These are phyloP conservation scores for Russula griseocarnosa DNA, from an alignment of 768 basidiomycete species.

Conservation along the genomic window DNA sequence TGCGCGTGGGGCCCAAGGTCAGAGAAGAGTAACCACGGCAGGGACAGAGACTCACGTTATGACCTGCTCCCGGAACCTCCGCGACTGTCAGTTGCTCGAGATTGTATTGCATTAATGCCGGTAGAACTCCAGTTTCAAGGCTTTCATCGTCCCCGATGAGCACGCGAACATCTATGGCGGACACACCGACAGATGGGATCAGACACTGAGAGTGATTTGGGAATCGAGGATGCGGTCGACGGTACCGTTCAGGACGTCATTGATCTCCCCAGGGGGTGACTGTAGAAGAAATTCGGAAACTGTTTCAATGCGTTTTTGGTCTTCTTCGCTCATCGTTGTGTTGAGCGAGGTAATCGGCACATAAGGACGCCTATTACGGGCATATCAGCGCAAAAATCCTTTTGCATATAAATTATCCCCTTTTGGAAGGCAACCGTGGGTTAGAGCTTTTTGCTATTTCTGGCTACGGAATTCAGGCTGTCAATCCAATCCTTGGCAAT, in stretches of 20 bases:
- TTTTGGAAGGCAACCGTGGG: too few species aligned
- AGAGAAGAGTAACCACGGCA: background rate
- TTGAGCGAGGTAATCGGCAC: too few species aligned
- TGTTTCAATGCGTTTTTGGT: conserved; percentile 63
- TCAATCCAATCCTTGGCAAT: too few species aligned
- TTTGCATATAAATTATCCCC: too few species aligned
- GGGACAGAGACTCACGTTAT: conserved; percentile 57
- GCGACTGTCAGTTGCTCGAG: conserved; percentile 82
- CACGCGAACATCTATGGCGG: conserved; percentile 71
- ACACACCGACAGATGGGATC: conserved; percentile 15
- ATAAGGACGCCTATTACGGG: too few species aligned
- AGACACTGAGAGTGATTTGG: conserved; percentile 1
- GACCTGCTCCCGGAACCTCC: conserved; percentile 69
- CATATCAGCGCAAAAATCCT: too few species aligned
- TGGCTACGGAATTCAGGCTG: too few species aligned
- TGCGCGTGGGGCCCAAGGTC: conserved; percentile 34
- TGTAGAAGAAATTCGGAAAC: conserved; percentile 82
- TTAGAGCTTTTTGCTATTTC: too few species aligned
- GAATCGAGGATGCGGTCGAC: background rate
- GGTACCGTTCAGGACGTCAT: conserved; percentile 87
- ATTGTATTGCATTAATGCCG: conserved; percentile 81
- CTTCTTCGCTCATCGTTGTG: conserved; percentile 50
- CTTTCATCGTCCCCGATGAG: conserved; percentile 84
- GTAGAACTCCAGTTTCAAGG: conserved; percentile 73
- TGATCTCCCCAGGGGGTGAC: conserved; percentile 93